These are phyloP conservation scores for Penicillium sumatraense DNA, from an alignment of 2,329 filamentous ascomycete genomes.

Conservation along the genomic window DNA sequence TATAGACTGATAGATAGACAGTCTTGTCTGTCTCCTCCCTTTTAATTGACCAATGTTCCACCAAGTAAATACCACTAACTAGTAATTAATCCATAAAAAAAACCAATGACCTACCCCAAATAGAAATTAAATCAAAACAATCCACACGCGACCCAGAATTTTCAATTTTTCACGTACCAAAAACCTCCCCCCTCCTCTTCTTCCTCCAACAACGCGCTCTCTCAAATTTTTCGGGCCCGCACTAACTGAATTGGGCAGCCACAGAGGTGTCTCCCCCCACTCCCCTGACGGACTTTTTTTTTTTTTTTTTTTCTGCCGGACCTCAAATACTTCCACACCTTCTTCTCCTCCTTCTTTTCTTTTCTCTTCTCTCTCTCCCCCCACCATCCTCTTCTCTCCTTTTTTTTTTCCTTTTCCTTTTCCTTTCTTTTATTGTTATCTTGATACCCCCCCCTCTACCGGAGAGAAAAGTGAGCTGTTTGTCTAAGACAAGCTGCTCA, in stretches of 20 bases:
- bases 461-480: slow-evolving; percentile 30
- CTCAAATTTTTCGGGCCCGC: slow-evolving; percentile 6
- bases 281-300: slow-evolving; percentile 28
- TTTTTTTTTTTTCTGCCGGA: slow-evolving; percentile 23
- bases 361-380: slow-evolving; percentile 18
- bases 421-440: slow-evolving; percentile 30
- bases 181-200: neutral
- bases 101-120: neutral
- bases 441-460: slow-evolving; percentile 32
- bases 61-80: neutral
- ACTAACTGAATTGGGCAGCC: slow-evolving; percentile 22
- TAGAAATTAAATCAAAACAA: neutral
- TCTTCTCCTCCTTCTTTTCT: no score
- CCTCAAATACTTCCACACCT: slow-evolving; percentile 10
- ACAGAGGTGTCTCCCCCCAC: no score
- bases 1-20: no score
- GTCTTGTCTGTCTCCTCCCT: no score
- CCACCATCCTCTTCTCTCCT: slow-evolving; percentile 25
- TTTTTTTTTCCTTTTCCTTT: slow-evolving; percentile 27
- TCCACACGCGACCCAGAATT: neutral
- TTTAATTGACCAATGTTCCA: no score
- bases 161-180: neutral
- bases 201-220: neutral
- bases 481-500: slow-evolving; percentile 38
- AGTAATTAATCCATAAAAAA: neutral